Base-by-base conservation (phyloP, 768 basidiomycete species). In the Psilocybe azurescens region DNA sequence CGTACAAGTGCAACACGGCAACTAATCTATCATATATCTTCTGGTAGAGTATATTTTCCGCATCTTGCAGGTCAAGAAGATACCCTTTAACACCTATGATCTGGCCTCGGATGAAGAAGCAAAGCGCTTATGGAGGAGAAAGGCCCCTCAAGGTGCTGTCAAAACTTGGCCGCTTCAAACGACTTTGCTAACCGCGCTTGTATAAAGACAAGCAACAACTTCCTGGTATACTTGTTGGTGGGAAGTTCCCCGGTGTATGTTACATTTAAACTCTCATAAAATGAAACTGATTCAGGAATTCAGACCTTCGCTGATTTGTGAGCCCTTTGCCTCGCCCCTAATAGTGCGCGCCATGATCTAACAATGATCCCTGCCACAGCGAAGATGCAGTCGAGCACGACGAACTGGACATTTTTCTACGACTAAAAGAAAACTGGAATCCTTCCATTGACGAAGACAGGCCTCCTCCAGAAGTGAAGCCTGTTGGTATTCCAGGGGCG, bases 321-420 rank as follows among this genome's bases (percentile, higher is more conserved):
- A 72, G 89, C 66, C 50, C 8, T 3, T 36, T 28, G 24, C 36
- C 2, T 20, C 24, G 11, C 9, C 28, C 10, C 30, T 33, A 6
- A 20, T 5, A 32, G 11, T 33, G 9, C 47, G 38, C 41, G 8
- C 41, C 6, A 16, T 16, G 5, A n/a, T n/a, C 41, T 44, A 28
- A 20, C 13, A 39, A 48, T 14, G 63, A 56, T 36, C 51, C 46
- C 56, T 11, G 33, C 51, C 10, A 4, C 64, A 94, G 92, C 65
- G 94, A 94, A 78, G 90, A 91, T 67, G 92, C 94, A 7, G 93
- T 94, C 33, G 93, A 95, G 75, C 86, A 83, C 69, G 84, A 78
- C 62, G 90, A 91, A 64, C 85, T 94, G 24, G 85, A 88, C 32
- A 75, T 68, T 1, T 94, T 92, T 76, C 78, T 95, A 33, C 85